A percentile compares a stretch with the other conserved stretches of the same genome.
These are phyloP conservation scores for Lactarius deliciosus DNA, from an alignment of 768 basidiomycete genomes.

Conservation along the genomic window DNA sequence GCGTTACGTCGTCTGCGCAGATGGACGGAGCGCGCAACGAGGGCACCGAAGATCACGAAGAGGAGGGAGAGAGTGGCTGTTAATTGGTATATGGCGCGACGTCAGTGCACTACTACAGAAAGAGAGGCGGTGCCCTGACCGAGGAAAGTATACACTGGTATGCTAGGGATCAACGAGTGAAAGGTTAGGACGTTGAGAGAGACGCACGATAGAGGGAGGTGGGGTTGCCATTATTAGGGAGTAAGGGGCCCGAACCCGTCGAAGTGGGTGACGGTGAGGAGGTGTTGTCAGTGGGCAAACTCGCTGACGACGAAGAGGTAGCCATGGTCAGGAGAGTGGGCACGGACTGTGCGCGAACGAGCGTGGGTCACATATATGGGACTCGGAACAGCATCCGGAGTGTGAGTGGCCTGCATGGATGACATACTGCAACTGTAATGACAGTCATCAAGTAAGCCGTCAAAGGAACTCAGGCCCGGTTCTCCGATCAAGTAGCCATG, in stretches of 20 bases:
- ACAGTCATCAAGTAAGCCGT: no score
- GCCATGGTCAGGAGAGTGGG: background rate
- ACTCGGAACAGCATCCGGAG: no score
- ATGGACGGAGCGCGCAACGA: slow-evolving; percentile 20
- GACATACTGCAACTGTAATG: no score
- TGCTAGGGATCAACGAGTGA: background rate
- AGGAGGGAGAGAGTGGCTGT: slow-evolving; percentile 11
- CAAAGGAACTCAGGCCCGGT: no score
- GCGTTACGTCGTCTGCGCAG: slow-evolving; percentile 18
- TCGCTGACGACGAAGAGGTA: background rate
- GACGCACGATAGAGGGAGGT: slow-evolving; percentile 11
- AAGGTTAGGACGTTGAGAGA: background rate
- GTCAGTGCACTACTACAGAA: background rate
- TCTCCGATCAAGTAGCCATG: background rate
- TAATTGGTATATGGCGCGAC: background rate
- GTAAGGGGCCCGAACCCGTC: background rate
- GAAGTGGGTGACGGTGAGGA: background rate
- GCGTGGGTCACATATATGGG: background rate
- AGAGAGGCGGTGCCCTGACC: background rate
- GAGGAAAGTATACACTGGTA: slow-evolving; percentile 12
- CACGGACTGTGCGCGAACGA: background rate
- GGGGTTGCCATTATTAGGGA: background rate
- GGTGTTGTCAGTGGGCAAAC: background rate
- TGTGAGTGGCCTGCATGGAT: no score
- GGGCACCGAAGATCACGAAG: background rate